These are phyloP conservation scores for Medicago truncatula DNA, from an alignment of 306 rosid species.

Conservation along the genomic window DNA sequence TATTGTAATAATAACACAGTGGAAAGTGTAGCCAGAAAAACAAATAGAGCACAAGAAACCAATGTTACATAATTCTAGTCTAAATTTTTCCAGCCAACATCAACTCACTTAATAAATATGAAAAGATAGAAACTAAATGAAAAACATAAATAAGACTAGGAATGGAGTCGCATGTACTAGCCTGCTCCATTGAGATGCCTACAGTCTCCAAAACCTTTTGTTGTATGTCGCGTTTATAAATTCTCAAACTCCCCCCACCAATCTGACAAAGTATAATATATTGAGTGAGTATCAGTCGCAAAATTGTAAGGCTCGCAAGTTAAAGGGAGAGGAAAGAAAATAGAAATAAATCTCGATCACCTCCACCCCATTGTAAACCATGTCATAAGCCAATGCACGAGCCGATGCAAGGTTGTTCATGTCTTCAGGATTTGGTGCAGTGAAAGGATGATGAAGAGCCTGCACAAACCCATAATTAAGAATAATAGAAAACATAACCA, in stretches of 20 bases:
- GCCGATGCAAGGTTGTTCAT: constrained; percentile 86
- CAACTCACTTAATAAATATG: constrained; percentile 14
- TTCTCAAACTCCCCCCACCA: constrained; percentile 98
- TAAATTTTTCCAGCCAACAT: constrained; percentile 20
- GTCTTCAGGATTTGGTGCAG: constrained; percentile 97
- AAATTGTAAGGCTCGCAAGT: constrained; percentile 35
- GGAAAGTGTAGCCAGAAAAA: constrained; percentile 20
- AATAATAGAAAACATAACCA: constrained; percentile 26
- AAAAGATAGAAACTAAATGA: constrained; percentile 10
- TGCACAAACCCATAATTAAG: constrained; percentile 40
- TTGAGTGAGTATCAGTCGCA: background rate
- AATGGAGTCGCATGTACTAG: constrained; percentile 34
- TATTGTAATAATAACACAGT: background rate
- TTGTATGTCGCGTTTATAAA: constrained; percentile 81
- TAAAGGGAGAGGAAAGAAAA: background rate
- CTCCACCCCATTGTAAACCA: constrained; percentile 99
- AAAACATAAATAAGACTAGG: constrained; percentile 19
- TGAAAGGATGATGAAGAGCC: constrained; percentile 98
- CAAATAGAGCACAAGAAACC: background rate
- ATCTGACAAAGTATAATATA: constrained; percentile 56
- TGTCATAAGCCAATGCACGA: constrained; percentile 96
- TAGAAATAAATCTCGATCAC: constrained; percentile 40
- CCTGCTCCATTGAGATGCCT: constrained; percentile 94
- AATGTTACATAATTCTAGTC: background rate
- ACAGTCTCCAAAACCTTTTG: constrained; percentile 87